Evolutionary conservation across 1,139 yeast genomes (phyloP), one percentile per base, ranked within the genome.

Genomic region (Suhomyces chickasaworum): DNA sequence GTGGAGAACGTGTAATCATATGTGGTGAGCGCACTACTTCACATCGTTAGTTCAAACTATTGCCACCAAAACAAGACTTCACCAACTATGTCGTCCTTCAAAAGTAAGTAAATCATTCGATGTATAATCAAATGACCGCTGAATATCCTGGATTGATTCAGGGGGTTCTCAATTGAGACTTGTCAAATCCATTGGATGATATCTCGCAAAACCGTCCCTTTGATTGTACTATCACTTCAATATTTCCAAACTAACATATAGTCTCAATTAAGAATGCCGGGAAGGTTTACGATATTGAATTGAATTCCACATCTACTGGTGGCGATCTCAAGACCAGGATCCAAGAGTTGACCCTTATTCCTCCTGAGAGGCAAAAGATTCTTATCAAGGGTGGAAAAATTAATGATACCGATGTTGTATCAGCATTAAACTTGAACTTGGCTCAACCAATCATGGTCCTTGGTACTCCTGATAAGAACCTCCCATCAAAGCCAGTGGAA

Each of bases 351-450:
- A 93, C 98, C 1, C 83, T 83, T 46, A 90, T 93, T 46, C 96
- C 97, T 15, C 80, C 84, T 2, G 87, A 83, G 46, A 83, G 97
- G 58, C 99, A 93, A 68, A 91, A 91, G 71, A 85, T 90, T 50
- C 77, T 95, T 62, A 81, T 89, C 47, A 91, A 88, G 68, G 95
- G 95, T 7, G 97, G 97, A 31, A 95, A 90, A 64, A 70, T 93
- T 56, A 77, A 77, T 51, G 95, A 89, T 65, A 89, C 85, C 50
- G 75, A 77, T 10, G 72, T 72, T 40, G 64, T 84, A 49, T 64
- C 68, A 13, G 57, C 69, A 7, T 72, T 86, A 48, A 75, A 76
- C 23, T 69, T 90, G 54, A 87, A 86, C 59, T 73, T 79, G 15
- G 80, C 80, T 40, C 88, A 84, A 55, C 78, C 83, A 16, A 76